These are phyloP conservation scores for Acephala macrosclerotiorum DNA, from an alignment of 2,329 filamentous ascomycete species.

Conservation along the genomic window DNA sequence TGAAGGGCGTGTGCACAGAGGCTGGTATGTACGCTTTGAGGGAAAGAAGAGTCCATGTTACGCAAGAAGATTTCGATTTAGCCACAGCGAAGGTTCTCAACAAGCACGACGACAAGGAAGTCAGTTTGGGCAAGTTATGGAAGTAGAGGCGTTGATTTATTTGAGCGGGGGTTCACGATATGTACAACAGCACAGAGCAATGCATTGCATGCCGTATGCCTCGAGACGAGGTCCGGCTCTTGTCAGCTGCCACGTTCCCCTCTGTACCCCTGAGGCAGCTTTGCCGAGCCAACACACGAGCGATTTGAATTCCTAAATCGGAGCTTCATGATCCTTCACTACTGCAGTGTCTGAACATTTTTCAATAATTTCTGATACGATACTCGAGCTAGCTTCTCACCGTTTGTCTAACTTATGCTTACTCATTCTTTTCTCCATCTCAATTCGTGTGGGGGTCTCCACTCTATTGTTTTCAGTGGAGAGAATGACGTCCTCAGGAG, in stretches of 20 bases:
- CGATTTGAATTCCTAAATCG: not conserved
- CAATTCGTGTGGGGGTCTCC: conserved; percentile 5
- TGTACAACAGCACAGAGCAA: conserved; percentile 41
- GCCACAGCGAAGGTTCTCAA: conserved; percentile 99
- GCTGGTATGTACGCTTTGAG: conserved; percentile 97
- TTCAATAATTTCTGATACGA: not conserved
- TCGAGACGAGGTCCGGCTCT: conserved; percentile 19
- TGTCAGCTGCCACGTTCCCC: not conserved
- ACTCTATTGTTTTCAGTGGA: not conserved
- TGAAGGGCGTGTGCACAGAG: conserved; percentile 99
- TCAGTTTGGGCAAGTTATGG: conserved; percentile 87
- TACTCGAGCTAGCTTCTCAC: not conserved
- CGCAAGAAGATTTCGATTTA: conserved; percentile 98
- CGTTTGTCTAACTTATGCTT: not conserved
- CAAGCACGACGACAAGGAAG: conserved; percentile 99
- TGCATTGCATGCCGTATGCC: conserved; percentile 11
- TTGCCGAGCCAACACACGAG: not conserved
- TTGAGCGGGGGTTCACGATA: conserved; percentile 21
- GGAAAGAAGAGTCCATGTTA: conserved; percentile 96
- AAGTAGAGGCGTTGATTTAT: conserved; percentile 58
- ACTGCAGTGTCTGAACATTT: not conserved
- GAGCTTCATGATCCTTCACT: not conserved
- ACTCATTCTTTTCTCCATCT: not conserved
- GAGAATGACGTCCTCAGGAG: conserved; percentile 1
- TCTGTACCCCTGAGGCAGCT: not conserved